Evolutionary conservation across 768 basidiomycete species (phyloP), one percentile per base, ranked within the genome.

Genomic region (Lactifluus echinatus): DNA sequence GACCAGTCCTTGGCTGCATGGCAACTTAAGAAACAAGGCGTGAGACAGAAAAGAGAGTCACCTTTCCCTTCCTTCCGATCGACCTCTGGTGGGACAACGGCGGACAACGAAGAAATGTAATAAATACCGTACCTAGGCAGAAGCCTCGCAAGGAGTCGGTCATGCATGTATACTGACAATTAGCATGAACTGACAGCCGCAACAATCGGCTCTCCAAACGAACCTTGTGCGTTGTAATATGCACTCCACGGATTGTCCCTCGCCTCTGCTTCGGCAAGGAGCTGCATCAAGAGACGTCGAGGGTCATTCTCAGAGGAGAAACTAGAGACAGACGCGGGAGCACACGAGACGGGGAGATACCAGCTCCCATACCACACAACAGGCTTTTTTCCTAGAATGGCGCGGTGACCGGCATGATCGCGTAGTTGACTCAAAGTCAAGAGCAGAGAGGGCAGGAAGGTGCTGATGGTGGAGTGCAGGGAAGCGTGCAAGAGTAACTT

Each of bases 211-310:
- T 15, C n/a, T 44, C 19, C 14, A 37, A 14, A 57, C 40, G 34
- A 34, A 61, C 60, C 60, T 53, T 61, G 60, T 36, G 60, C 60
- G 24, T 61, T 61, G 50, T 61, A 53, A 58, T 61, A 61, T 12
- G 50, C 56, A 19, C 24, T 61, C 60, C 60, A 59, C 2, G 60
- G 60, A 19, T 59, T 50, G 26, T 36, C 31, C 29, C 11, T 42
- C 21, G 29, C 42, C 40, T 47, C 57, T 10, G 57, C 51, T n/a
- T 59, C 51, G 8, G 31, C 15, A n/a, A 59, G 57, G 3, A 59
- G 34, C 8, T 31, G 60, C 4, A 26, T 8, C 40, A 53, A 53
- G 36, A 59, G 40, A 37, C 21, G 39, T 19, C n/a, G 21, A 49
- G 52, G 33, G 23, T 59, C 36, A 7, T 8, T 23, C 28, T 31